These are phyloP conservation scores for Heliamphora ciliata DNA, from an alignment of 179 eudicot species.

Conservation along the genomic window DNA sequence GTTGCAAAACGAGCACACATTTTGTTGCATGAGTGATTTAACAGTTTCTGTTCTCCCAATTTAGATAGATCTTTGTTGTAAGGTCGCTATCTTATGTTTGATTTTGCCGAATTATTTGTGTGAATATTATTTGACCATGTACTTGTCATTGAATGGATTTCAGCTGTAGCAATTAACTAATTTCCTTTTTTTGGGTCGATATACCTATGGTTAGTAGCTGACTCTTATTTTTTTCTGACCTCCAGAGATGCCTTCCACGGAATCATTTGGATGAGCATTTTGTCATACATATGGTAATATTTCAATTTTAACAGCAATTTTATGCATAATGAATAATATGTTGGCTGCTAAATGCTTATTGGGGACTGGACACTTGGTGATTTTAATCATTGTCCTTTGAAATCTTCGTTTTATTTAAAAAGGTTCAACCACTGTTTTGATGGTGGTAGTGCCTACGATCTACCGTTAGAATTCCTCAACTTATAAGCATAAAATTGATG, in stretches of 20 bases:
- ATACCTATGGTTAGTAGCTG: conserved; percentile 16
- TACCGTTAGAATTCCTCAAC: neutral
- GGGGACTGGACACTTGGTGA: conserved; percentile 6
- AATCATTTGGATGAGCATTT: conserved; percentile 88
- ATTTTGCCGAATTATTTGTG: neutral
- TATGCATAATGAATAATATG: neutral
- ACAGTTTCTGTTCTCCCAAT: neutral
- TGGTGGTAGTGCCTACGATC: neutral
- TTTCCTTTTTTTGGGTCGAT: neutral
- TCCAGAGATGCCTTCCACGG: conserved; percentile 92
- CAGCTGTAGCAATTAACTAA: neutral
- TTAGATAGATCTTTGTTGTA: neutral
- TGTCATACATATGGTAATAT: conserved; percentile 74
- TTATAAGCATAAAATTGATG: neutral
- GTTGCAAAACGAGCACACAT: no score
- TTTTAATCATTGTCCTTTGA: neutral
- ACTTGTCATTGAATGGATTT: conserved; percentile 12
- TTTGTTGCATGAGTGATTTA: neutral
- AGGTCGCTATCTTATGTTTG: neutral
- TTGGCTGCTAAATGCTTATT: conserved; percentile 3
- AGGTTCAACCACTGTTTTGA: neutral
- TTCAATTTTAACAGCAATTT: neutral
- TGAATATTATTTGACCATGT: neutral
- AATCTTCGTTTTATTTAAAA: conserved; percentile 1
- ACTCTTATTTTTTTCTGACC: conserved; percentile 16